These are phyloP conservation scores for Jamesozyma jinghongensis DNA, from an alignment of 805 yeast genomes.

Conservation along the genomic window DNA sequence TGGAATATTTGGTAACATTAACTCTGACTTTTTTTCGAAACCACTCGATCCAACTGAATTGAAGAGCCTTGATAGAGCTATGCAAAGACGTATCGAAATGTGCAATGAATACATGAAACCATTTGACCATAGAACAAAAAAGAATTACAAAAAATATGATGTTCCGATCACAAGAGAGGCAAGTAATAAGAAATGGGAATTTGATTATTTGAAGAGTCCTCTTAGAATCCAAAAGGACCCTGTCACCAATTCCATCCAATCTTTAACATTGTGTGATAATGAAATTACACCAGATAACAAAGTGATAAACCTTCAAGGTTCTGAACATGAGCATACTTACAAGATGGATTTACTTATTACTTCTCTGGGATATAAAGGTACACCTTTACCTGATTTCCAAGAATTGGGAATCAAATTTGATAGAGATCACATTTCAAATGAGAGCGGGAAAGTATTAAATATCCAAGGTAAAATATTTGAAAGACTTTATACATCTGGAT, in stretches of 20 bases:
- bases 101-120: conserved; percentile 43
- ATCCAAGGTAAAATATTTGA: conserved; percentile 17
- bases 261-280: conserved; percentile 17
- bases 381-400: conserved; percentile 50
- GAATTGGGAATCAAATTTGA: conserved; percentile 44
- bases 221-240: conserved; percentile 34
- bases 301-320: conserved; percentile 14
- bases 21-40: conserved; percentile 27
- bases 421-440: conserved; percentile 39
- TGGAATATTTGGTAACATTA: conserved; percentile 43
- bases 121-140: conserved; percentile 22
- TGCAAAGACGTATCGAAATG: conserved; percentile 58
- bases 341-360: conserved; percentile 61
- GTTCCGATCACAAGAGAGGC: conserved; percentile 2
- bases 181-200: conserved; percentile 43
- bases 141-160: conserved; percentile 19
- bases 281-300: conserved; percentile 15
- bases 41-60: conserved; percentile 14
- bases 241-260: conserved; percentile 32
- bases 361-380: conserved; percentile 76
- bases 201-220: conserved; percentile 67
- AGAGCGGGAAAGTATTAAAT: conserved; percentile 36
- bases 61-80: conserved; percentile 44
- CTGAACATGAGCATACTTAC: conserved; percentile 12
- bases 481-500: conserved; percentile 75